Conservation (phyloP, 1,284 basidiomycete species). For the Naganishia sp. region DNA sequence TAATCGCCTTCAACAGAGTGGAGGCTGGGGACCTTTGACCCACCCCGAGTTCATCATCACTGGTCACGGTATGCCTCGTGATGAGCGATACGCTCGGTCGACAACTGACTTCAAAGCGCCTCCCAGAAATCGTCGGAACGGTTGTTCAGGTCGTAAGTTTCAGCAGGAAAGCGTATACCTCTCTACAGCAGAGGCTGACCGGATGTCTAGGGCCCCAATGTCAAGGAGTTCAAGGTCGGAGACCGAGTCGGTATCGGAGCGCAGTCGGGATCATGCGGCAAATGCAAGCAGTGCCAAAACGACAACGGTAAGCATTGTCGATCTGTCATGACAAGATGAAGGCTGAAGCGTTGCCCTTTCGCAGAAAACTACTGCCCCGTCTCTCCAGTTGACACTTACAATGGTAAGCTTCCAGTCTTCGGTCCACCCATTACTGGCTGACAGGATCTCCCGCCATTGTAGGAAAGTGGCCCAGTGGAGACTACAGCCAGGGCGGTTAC, state of each 20-base stretch:
- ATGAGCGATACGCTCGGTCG: not conserved
- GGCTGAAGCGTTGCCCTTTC: conserved; percentile 10
- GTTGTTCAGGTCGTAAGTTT: conserved; percentile 51
- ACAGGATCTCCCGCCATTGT: conserved; percentile 50
- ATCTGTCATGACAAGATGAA: not conserved
- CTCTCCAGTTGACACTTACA: conserved; percentile 37
- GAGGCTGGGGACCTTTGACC: conserved; percentile 51
- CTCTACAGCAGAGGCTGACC: not conserved
- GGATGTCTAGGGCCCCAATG: conserved; percentile 45
- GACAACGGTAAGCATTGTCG: conserved; percentile 47
- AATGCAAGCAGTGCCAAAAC: conserved; percentile 52
- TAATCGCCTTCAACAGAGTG: conserved; percentile 30
- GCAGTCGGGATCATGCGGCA: conserved; percentile 52
- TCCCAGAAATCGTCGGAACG: conserved; percentile 52
- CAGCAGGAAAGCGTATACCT: not conserved
- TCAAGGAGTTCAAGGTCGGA: conserved; percentile 55
- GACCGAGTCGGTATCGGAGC: conserved; percentile 58
- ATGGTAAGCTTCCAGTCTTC: conserved; percentile 6
- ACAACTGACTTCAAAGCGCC: not conserved
- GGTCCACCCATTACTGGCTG: not conserved
- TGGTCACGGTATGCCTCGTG: conserved; percentile 48
- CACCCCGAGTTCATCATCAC: conserved; percentile 52
- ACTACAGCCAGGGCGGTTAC: conserved; percentile 62
- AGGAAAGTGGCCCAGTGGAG: conserved; percentile 60
- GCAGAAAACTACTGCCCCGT: conserved; percentile 55